Evolutionary conservation across 768 basidiomycete genomes (phyloP).

Genomic region (Lentinus tigrinus): DNA sequence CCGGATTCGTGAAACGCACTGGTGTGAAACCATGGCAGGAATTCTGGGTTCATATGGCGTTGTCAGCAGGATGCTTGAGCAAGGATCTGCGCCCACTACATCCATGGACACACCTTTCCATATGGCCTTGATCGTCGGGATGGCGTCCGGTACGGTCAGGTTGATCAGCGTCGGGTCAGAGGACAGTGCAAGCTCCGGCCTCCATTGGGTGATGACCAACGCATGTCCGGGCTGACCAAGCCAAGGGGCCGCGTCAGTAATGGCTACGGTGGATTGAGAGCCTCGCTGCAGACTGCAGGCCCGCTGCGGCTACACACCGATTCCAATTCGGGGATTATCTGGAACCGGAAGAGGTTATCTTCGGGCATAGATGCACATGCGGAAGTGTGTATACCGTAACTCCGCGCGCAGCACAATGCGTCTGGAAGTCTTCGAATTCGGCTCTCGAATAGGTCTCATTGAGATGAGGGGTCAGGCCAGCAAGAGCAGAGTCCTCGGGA

Average conservation of each 20-base stretch:
- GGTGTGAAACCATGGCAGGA: constrained; percentile 26
- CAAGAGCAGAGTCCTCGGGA: constrained; percentile 20
- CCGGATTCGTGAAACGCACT: constrained; percentile 11
- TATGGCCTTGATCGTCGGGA: constrained; percentile 41
- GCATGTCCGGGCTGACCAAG: constrained; percentile 36
- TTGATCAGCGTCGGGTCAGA: constrained; percentile 38
- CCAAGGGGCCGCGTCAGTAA: background rate
- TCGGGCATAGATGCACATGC: background rate
- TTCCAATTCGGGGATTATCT: constrained; percentile 28
- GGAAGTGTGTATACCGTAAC: constrained; percentile 19
- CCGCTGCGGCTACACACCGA: constrained; percentile 12
- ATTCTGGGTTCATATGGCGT: constrained; percentile 17
- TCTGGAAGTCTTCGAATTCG: constrained; percentile 28
- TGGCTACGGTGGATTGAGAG: background rate
- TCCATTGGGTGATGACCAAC: constrained; percentile 45
- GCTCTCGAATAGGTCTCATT: constrained; percentile 28
- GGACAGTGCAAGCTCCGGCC: constrained; percentile 38
- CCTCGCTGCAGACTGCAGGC: background rate
- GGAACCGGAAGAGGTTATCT: background rate
- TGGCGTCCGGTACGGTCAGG: constrained; percentile 40
- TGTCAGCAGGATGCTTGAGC: background rate
- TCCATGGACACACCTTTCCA: constrained; percentile 35
- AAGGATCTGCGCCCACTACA: background rate
- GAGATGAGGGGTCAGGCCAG: constrained; percentile 24
- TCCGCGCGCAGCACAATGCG: constrained; percentile 23